Evolutionary conservation across 768 basidiomycete species (phyloP).

Genomic region (Kondoa subrosea): DNA sequence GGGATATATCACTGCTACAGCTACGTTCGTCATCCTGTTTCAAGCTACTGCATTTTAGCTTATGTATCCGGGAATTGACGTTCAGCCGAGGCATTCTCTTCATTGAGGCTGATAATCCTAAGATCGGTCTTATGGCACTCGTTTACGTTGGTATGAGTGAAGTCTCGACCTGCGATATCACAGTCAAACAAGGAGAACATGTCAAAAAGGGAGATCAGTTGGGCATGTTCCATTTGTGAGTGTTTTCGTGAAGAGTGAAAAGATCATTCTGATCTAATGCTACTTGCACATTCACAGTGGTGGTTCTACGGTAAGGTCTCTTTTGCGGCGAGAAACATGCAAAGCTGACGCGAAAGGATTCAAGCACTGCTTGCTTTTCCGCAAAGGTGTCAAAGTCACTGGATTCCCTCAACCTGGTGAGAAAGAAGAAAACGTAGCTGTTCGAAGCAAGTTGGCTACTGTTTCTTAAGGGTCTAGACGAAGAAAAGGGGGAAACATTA

Average conservation of each 20-base stretch:
- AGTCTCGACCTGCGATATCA: constrained; percentile 45
- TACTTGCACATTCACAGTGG: constrained; percentile 3
- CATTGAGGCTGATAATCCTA: constrained; percentile 41
- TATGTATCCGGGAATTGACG: too few relatives aligned
- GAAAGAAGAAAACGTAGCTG: constrained; percentile 32
- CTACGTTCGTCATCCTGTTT: too few relatives aligned
- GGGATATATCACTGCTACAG: constrained; percentile 37
- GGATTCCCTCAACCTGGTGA: constrained; percentile 30
- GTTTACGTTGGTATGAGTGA: constrained; percentile 48
- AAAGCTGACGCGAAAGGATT: too few relatives aligned
- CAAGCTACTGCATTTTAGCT: too few relatives aligned
- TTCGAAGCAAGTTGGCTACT: too few relatives aligned
- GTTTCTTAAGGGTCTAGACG: too few relatives aligned
- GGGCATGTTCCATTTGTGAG: constrained; percentile 41
- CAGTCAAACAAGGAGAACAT: constrained; percentile 37
- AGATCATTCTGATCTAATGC: too few relatives aligned
- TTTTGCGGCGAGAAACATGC: too few relatives aligned
- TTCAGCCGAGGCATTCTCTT: constrained; percentile 42
- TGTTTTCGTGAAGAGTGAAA: constrained; percentile 8
- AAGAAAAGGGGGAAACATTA: too few relatives aligned
- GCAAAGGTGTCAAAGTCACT: constrained; percentile 32
- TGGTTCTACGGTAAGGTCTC: constrained; percentile 48
- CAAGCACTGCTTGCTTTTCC: constrained; percentile 40
- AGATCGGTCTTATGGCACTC: constrained; percentile 45
- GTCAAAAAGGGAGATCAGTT: constrained; percentile 44